Conservation (phyloP, 495 filamentous ascomycete species). For the Pseudotulostoma volvatum region DNA sequence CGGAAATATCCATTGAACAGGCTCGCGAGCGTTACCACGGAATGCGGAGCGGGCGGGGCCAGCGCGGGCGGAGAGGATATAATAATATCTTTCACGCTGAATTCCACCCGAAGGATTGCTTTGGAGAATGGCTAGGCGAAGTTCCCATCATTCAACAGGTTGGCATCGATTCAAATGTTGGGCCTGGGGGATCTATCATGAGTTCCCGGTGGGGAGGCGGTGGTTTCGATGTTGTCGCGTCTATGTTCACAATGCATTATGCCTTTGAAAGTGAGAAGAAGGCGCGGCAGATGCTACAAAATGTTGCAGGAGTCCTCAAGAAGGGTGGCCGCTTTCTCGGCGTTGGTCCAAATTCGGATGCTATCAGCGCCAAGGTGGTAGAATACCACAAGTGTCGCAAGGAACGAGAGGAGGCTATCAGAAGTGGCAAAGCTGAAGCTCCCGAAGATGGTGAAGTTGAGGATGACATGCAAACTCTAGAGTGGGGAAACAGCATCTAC, state of each 20-base stretch:
- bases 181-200: slow-evolving; percentile 39
- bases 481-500: slow-evolving; percentile 92
- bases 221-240: slow-evolving; percentile 89
- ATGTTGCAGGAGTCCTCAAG: slow-evolving; percentile 75
- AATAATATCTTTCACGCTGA: slow-evolving; percentile 60
- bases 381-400: slow-evolving; percentile 47
- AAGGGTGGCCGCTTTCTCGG: slow-evolving; percentile 91
- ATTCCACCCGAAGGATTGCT: slow-evolving; percentile 82
- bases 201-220: slow-evolving; percentile 48
- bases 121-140: slow-evolving; percentile 60
- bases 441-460: slow-evolving; percentile 36
- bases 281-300: slow-evolving; percentile 78
- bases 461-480: slow-evolving; percentile 31
- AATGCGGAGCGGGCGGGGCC: slow-evolving; percentile 47
- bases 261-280: slow-evolving; percentile 87
- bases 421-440: slow-evolving; percentile 9
- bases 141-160: slow-evolving; percentile 64
- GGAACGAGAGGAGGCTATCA: slow-evolving; percentile 10
- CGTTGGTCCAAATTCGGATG: slow-evolving; percentile 82
- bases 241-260: slow-evolving; percentile 99
- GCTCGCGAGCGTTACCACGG: slow-evolving; percentile 64
- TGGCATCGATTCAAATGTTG: slow-evolving; percentile 57
- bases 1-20: slow-evolving; percentile 79
- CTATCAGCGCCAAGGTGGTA: slow-evolving; percentile 50
- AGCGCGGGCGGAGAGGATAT: slow-evolving; percentile 38